A percentile compares a stretch with the other conserved stretches of the same genome.
Evolutionary conservation across 208 protist species (phyloP).

Genomic region (Tritrichomonas foetus): DNA sequence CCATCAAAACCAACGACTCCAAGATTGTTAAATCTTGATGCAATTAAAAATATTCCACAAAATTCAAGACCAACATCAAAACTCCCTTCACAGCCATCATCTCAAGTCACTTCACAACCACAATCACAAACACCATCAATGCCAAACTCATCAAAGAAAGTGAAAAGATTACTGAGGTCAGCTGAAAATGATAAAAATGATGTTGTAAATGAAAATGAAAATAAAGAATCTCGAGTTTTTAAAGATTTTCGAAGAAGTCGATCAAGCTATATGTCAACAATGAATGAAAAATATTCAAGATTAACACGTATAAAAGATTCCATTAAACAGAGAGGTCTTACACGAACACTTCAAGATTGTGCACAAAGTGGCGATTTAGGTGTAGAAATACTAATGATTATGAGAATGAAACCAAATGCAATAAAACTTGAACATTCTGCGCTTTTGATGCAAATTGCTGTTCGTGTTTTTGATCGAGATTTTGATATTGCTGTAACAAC

Average conservation of each 20-base stretch:
- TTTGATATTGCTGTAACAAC: not conserved
- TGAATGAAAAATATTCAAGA: constrained; percentile 19
- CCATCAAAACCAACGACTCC: not conserved
- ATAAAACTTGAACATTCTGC: not conserved
- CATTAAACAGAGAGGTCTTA: not conserved
- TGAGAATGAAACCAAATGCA: not conserved
- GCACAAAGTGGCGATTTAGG: not conserved
- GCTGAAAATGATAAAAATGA: no score
- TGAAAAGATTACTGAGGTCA: no score
- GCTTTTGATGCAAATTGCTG: not conserved
- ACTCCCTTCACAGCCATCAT: no score
- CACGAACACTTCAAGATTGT: not conserved
- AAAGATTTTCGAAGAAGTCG: not conserved
- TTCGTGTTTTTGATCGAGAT: not conserved
- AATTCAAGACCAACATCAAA: no score
- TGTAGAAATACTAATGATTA: not conserved
- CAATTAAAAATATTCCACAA: no score
- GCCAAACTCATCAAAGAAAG: no score
- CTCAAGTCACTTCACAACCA: no score
- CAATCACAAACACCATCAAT: no score
- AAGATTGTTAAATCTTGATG: not conserved
- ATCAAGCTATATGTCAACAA: not conserved
- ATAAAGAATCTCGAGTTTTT: not conserved
- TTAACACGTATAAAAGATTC: not conserved
- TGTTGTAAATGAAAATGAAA: no score